Evolutionary conservation across 306 rosid genomes (phyloP).

Genomic region (Dicorynia guianensis): DNA sequence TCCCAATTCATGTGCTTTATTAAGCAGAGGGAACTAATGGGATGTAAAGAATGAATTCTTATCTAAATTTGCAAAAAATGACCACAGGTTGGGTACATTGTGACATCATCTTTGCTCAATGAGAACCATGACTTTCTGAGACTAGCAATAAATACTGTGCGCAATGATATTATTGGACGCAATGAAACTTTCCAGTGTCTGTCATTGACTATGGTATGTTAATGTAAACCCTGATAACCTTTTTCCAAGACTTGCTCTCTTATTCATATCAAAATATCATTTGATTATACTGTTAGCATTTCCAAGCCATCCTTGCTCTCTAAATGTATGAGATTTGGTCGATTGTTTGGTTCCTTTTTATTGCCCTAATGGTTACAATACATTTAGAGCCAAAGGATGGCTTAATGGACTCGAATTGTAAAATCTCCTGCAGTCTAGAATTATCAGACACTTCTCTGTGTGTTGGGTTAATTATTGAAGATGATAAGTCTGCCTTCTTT

Average conservation of each 20-base stretch:
- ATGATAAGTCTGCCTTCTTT: neutral
- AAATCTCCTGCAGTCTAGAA: neutral
- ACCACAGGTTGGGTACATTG: conserved; percentile 99
- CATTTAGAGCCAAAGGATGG: neutral
- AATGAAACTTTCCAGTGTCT: conserved; percentile 98
- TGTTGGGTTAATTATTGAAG: neutral
- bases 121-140: conserved; percentile 99
- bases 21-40: conserved; percentile 30
- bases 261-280: conserved; percentile 17
- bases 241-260: conserved; percentile 29
- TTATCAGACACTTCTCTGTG: neutral
- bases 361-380: neutral
- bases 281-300: conserved; percentile 2
- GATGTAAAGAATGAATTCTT: conserved; percentile 29
- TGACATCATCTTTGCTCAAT: conserved; percentile 90
- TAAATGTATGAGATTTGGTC: neutral
- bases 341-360: neutral
- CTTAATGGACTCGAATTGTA: conserved; percentile 3
- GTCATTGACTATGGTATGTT: conserved; percentile 96
- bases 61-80: conserved; percentile 40
- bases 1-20: conserved; percentile 26
- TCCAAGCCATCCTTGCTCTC: too few species aligned
- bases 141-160: conserved; percentile 96
- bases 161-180: conserved; percentile 97
- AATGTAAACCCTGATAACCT: conserved; percentile 26